These are phyloP conservation scores for Epithemia pelagica DNA, from an alignment of 108 stramenopile genomes.

Conservation along the genomic window DNA sequence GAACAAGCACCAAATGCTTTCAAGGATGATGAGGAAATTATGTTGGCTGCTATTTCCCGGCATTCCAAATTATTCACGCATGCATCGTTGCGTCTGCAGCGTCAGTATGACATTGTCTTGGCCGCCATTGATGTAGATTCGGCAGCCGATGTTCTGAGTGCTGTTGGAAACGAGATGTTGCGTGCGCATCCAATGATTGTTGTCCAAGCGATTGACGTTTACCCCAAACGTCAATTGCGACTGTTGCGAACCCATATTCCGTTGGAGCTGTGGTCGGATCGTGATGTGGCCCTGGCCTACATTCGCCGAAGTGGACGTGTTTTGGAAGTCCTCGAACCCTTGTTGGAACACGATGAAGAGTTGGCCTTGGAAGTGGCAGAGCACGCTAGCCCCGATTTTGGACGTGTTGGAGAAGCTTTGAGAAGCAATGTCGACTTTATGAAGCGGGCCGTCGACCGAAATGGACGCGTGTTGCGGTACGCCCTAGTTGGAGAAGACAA, in stretches of 20 bases:
- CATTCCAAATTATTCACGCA: slow-evolving; percentile 11
- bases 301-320: slow-evolving; percentile 18
- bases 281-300: slow-evolving; percentile 23
- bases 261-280: slow-evolving; percentile 20
- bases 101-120: slow-evolving; percentile 15
- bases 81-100: slow-evolving; percentile 10
- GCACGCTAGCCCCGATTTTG: slow-evolving; percentile 20
- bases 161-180: slow-evolving; percentile 3
- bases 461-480: slow-evolving; percentile 22
- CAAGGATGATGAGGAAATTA: slow-evolving; percentile 24
- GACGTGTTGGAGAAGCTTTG: slow-evolving; percentile 20
- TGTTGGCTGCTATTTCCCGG: slow-evolving; percentile 16
- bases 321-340: slow-evolving; percentile 12
- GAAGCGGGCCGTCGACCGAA: slow-evolving; percentile 15
- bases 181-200: slow-evolving; percentile 21
- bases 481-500: slow-evolving; percentile 7
- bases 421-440: slow-evolving; percentile 16
- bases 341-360: slow-evolving; percentile 14
- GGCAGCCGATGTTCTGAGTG: slow-evolving; percentile 17
- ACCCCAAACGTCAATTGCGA: slow-evolving; percentile 2
- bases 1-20: slow-evolving; percentile 13
- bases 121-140: slow-evolving; percentile 12
- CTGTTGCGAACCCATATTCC: slow-evolving; percentile 16
- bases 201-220: slow-evolving; percentile 13
- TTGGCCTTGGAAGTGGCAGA: slow-evolving; percentile 27